phyloP scores from a whole-genome alignment of 306 rosid species.

The Cicer judaicum region DNA sequence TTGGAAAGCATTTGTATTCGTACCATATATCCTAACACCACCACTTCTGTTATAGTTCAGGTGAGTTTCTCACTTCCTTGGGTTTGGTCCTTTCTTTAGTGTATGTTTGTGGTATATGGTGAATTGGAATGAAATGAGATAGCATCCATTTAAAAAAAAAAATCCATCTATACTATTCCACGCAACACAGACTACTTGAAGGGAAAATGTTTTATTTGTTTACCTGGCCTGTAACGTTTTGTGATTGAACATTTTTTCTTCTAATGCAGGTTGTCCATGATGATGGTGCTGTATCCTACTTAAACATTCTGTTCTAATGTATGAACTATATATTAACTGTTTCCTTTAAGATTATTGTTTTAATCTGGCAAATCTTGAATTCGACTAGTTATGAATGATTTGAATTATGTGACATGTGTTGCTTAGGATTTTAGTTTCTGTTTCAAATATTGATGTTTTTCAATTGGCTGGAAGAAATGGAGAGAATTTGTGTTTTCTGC shows the following conservation, averaged over 20 bases:
- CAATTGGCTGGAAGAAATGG: conserved; percentile 14
- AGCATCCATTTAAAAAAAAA: too few species aligned
- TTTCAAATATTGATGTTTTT: background rate
- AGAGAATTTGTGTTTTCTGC: conserved; percentile 5
- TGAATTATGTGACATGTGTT: background rate
- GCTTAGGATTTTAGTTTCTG: conserved; percentile 33
- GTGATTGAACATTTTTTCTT: conserved; percentile 42
- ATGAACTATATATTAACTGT: conserved; percentile 27
- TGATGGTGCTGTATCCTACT: conserved; percentile 94
- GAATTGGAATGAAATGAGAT: too few species aligned
- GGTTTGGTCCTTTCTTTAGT: background rate
- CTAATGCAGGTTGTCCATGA: conserved; percentile 87
- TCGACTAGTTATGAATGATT: background rate
- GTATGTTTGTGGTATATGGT: background rate
- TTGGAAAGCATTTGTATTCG: conserved; percentile 78
- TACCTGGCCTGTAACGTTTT: conserved; percentile 5
- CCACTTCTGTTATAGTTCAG: conserved; percentile 76
- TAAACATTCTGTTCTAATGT: conserved; percentile 36
- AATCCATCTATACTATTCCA: too few species aligned
- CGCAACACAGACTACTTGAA: background rate
- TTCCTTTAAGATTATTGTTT: conserved; percentile 9
- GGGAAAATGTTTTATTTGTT: background rate
- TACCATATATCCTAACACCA: conserved; percentile 76
- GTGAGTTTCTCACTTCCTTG: conserved; percentile 40
- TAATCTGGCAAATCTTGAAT: background rate